Base-by-base conservation (phyloP, 2,329 filamentous ascomycete species). In the Xylariomycetidae sp. region DNA sequence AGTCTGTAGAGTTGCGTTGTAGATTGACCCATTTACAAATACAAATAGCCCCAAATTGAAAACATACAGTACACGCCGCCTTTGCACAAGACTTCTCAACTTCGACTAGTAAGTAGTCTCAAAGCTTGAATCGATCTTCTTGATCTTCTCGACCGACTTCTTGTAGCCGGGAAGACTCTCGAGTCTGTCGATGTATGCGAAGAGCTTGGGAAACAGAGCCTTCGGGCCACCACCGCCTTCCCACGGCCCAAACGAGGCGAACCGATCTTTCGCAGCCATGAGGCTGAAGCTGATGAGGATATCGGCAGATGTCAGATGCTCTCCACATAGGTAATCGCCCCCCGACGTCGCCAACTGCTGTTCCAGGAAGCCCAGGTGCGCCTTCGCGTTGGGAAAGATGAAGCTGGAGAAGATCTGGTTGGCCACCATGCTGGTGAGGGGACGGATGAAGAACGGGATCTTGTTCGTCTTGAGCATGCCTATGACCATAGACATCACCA, bases 241-340 rank as follows among this genome's bases (percentile, higher is more conserved):
- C 56, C 63, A 74, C 16, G 45, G 48, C 6, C 64, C 67, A 38
- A 71, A 57, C 0, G 48, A 46, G 17, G 63, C 56, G 26, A 70
- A 55, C 33, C 56, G 56, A 11, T 54, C 46, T 44, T 62, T 60
- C 22, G 61, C 61, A 8, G 62, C 62, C 31, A 77, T 62, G 35
- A 77, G 54, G 11, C 64, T 65, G 54, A 71, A 77, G 53, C 69
- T 72, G 46, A 76, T 55, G 33, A 76, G 53, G 36, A 77, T 67
- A 41, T 75, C 72, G 6, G 70, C 73, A 1, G 70, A 66, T 3
- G 70, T 71, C 32, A 77, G 59, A 26, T 57, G 46, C 14, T 58
- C 48, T 16, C 72, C 69, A 44, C 72, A 75, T 16, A 77, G 56
- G 49, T 71, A 77, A 19, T 64, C 62, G 1, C 52, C 56, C 7